Evolutionary conservation across 352 stramenopile species (phyloP).

Genomic region (Pythium apleroticum): DNA sequence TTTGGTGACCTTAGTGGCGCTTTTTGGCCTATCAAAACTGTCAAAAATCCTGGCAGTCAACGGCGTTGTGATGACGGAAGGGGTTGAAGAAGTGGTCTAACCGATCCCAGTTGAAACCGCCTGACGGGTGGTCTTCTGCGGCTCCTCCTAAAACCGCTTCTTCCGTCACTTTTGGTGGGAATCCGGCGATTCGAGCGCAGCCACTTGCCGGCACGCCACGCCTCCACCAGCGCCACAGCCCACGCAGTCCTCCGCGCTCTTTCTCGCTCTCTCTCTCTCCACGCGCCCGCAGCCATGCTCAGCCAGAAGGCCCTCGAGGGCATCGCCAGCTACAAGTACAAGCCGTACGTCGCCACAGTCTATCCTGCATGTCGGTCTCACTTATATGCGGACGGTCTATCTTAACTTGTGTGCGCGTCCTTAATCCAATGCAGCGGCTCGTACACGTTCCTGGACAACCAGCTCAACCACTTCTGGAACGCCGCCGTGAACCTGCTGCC

Average conservation of each 20-base stretch:
- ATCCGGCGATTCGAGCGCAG: conserved; percentile 19
- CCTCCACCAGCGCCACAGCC: background rate
- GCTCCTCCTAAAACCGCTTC: conserved; percentile 4
- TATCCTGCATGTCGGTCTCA: background rate
- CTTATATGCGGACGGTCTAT: background rate
- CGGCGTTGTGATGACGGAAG: background rate
- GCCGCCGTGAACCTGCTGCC: conserved; percentile 80
- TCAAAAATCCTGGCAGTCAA: background rate
- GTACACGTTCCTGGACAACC: conserved; percentile 88
- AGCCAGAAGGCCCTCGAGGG: conserved; percentile 76
- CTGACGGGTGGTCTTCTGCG: background rate
- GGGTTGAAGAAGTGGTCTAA: conserved; percentile 6
- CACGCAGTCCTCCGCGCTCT: no score
- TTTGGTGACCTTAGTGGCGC: background rate
- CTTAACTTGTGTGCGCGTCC: background rate
- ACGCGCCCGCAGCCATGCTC: conserved; percentile 40
- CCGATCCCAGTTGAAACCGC: background rate
- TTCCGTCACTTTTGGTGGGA: conserved; percentile 11
- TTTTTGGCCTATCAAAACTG: background rate
- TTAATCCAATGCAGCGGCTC: conserved; percentile 45
- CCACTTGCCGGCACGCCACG: conserved; percentile 15
- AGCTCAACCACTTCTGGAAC: conserved; percentile 89
- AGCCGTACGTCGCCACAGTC: conserved; percentile 82
- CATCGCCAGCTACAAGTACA: conserved; percentile 88
- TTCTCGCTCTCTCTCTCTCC: no score